Evolutionary conservation across 1,284 basidiomycete genomes (phyloP).

Genomic region (Retiboletus flavoniger): DNA sequence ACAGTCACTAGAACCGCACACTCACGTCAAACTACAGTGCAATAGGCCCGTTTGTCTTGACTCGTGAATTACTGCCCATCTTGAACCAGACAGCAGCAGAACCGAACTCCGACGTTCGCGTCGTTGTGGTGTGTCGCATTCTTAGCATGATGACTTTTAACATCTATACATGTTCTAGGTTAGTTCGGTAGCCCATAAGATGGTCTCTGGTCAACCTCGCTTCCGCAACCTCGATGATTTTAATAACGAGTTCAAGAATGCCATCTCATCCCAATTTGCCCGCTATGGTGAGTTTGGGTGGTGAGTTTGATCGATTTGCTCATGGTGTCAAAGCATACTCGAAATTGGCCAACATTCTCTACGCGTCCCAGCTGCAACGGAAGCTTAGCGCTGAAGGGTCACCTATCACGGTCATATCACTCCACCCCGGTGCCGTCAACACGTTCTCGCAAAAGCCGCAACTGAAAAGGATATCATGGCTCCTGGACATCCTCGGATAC

Average conservation of each 20-base stretch:
- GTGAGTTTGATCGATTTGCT: not conserved
- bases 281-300: conserved; percentile 38
- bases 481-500: conserved; percentile 31
- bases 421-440: conserved; percentile 43
- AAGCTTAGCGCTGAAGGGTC: conserved; percentile 31
- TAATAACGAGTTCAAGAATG: conserved; percentile 36
- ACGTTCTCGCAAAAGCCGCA: conserved; percentile 36
- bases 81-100: conserved; percentile 45
- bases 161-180: conserved; percentile 11
- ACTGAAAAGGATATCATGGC: conserved; percentile 20
- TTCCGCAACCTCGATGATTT: conserved; percentile 43
- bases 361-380: conserved; percentile 40
- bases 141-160: not conserved
- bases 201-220: conserved; percentile 19
- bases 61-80: conserved; percentile 47
- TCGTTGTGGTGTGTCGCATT: conserved; percentile 43
- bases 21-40: conserved; percentile 35
- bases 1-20: not conserved
- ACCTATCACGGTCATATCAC: conserved; percentile 34
- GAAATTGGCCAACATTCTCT: conserved; percentile 44
- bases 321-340: conserved; percentile 32
- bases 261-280: conserved; percentile 26
- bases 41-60: conserved; percentile 48
- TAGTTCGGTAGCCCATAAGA: conserved; percentile 26
- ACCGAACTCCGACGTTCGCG: conserved; percentile 48